Evolutionary conservation across 257 asterid species (phyloP), one percentile per base, ranked within the genome.

Genomic region (Oldenlandia corymbosa): DNA sequence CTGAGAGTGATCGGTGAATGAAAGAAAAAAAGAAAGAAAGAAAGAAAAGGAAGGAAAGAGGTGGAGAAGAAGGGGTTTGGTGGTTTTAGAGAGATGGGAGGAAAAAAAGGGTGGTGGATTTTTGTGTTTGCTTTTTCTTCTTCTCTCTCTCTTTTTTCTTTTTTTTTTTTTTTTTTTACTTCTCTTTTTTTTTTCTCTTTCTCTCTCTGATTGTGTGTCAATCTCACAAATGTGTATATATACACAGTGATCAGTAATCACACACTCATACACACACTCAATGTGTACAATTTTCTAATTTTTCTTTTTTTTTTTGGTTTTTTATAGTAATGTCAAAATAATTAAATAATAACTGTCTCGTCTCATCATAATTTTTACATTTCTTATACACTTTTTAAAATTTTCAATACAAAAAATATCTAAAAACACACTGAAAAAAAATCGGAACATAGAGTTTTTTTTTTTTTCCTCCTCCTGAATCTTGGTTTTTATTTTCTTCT

Each of bases 71-170:
- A 65, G 74, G 73, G 78, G 75, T 75, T 73, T 78, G 87, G 79
- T 77, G 71, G 80, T 71, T 76, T 72, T 72, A 66, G 81, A 78
- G 75, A 71, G 72, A 59, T 77, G 67, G n/a, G n/a, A n/a, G n/a
- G 58, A 45, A 48, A 47, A 62, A 52, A 53, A 27, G 43, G 49
- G 9, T 34, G 49, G 37, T 49, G 24, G 13, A 62, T 77, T 63
- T 66, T 53, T 30, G 34, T 72, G 30, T 36, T 21, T 48, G 43
- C 42, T 68, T 28, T 74, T 58, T 61, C 45, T 58, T n/a, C 13
- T 7, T 52, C 31, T 61, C 31, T 62, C 50, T 49, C 31, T 58
- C 58, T 68, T 60, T 56, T 31, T 57, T 64, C 67, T 75, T 69
- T 73, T 5, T 55, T 13, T 37, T 39, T 17, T 52, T 6, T 11